These are phyloP conservation scores for Lasiosphaeriaceae sp. DNA, from an alignment of 495 filamentous ascomycete species.

Conservation along the genomic window DNA sequence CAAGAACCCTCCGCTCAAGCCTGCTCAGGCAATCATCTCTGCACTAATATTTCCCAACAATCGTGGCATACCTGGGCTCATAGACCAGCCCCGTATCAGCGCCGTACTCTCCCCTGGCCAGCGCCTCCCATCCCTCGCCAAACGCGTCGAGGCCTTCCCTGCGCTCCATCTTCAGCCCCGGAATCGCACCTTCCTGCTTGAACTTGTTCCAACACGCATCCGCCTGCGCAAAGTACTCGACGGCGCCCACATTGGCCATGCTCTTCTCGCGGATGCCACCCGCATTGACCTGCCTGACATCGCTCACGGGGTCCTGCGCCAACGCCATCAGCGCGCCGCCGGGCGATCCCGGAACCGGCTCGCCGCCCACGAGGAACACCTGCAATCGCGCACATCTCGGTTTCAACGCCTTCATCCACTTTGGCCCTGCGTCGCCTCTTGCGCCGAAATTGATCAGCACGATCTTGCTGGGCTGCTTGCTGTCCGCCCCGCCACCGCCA, in stretches of 20 bases:
- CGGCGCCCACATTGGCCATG: slow-evolving; percentile 26
- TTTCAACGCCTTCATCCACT: slow-evolving; percentile 33
- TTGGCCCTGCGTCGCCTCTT: slow-evolving; percentile 32
- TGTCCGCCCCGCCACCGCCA: not conserved
- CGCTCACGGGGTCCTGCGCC: slow-evolving; percentile 7
- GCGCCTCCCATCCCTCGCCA: slow-evolving; percentile 41
- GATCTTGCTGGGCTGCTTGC: slow-evolving; percentile 27
- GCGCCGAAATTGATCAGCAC: slow-evolving; percentile 53
- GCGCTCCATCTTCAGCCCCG: slow-evolving; percentile 38
- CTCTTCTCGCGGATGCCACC: slow-evolving; percentile 36
- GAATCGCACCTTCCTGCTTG: slow-evolving; percentile 26
- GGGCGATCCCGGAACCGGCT: slow-evolving; percentile 22
- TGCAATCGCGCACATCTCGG: slow-evolving; percentile 25
- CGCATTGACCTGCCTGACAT: slow-evolving; percentile 41
- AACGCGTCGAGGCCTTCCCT: slow-evolving; percentile 42
- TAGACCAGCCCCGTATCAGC: slow-evolving; percentile 44
- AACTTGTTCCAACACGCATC: slow-evolving; percentile 31
- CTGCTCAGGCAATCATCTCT: too few relatives aligned
- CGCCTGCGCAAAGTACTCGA: slow-evolving; percentile 29
- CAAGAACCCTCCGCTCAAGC: too few relatives aligned
- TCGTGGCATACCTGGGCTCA: too few relatives aligned
- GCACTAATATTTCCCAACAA: too few relatives aligned
- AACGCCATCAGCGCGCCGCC: slow-evolving; percentile 15
- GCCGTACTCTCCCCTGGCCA: slow-evolving; percentile 36
- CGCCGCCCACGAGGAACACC: slow-evolving; percentile 38